Base-by-base conservation (phyloP, 2,329 filamentous ascomycete genomes). In the Aschersonia sp. region DNA sequence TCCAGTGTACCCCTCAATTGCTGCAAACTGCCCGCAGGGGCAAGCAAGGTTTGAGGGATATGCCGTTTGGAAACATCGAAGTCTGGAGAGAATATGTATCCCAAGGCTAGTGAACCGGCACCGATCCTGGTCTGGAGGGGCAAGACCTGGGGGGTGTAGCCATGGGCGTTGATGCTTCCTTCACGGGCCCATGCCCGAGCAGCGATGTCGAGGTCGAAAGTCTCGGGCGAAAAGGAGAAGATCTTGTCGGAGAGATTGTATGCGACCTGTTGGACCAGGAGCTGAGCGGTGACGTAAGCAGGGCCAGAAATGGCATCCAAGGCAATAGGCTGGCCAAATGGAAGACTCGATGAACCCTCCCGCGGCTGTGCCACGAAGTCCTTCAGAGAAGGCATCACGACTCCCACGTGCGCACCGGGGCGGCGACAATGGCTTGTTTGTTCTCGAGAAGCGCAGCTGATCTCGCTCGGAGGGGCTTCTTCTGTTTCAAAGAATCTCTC, bases 21-120 rank as follows among this genome's bases (percentile, higher is more conserved):
- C 51, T 80, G 78, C 54, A 98, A 71, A 54, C 83, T 90, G 43
- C 86, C 81, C 0, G 88, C 89, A 3, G 88, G 87, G 8, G 88
- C 90, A 53, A 98, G 69, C 53, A 98, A 81, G 12, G 87, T 82
- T 73, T 98, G 92, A 3, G 92, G 90, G 50, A 96, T 81, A 61
- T 92, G 81, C 55, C 89, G 81, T 75, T 92, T 96, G 70, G 78
- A 80, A 58, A 95, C 67, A 63, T 97, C 89, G 60, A 95, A 96
- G 68, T 98, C 92, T 59, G 87, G 87, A 51, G 89, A 96, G 74
- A 97, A 98, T 63, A 97, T 86, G 69, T 98, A 98, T 49, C 92
- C 92, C 45, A 98, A 76, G 29, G 92, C 88, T 60, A 97, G 85
- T 54, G 85, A 81, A 48, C 90, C 92, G 47, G 92, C 92, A 50